phyloP scores from a whole-genome alignment of 768 basidiomycete species.

The Plicaturopsis crispa region DNA sequence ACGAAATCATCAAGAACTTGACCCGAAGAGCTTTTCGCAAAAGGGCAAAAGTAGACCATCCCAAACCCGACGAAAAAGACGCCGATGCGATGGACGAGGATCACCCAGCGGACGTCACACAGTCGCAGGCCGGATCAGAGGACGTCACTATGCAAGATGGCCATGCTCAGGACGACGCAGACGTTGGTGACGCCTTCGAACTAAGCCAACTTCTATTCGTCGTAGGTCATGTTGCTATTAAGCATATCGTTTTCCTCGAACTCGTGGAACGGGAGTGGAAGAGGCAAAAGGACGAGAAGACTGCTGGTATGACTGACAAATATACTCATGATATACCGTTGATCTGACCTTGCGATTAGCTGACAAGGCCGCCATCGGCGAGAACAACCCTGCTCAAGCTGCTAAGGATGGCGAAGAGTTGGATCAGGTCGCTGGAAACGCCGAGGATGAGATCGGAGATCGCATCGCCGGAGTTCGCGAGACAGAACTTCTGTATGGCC shows the following conservation, averaged over 20 bases:
- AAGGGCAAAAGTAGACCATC: slow-evolving; percentile 10
- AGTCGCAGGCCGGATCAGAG: no score
- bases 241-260: slow-evolving; percentile 95
- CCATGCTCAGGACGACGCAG: slow-evolving; percentile 23
- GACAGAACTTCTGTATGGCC: slow-evolving; percentile 79
- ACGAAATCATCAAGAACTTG: slow-evolving; percentile 75
- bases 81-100: slow-evolving; percentile 54
- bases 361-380: slow-evolving; percentile 52
- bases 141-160: slow-evolving; percentile 19
- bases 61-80: slow-evolving; percentile 28
- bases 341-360: slow-evolving; percentile 22
- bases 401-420: slow-evolving; percentile 78
- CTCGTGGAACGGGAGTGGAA: slow-evolving; percentile 96
- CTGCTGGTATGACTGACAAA: slow-evolving; percentile 56
- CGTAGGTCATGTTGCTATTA: slow-evolving; percentile 95
- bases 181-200: slow-evolving; percentile 76
- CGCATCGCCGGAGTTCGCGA: slow-evolving; percentile 80
- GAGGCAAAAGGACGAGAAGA: slow-evolving; percentile 86
- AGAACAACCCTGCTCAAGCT: slow-evolving; percentile 25
- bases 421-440: slow-evolving; percentile 95
- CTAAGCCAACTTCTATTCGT: slow-evolving; percentile 92
- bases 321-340: slow-evolving; percentile 1
- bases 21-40: slow-evolving; percentile 60
- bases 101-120: slow-evolving; percentile 23
- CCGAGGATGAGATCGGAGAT: slow-evolving; percentile 97